Conservation (phyloP, 768 basidiomycete genomes). For the Scleroderma bovista region DNA sequence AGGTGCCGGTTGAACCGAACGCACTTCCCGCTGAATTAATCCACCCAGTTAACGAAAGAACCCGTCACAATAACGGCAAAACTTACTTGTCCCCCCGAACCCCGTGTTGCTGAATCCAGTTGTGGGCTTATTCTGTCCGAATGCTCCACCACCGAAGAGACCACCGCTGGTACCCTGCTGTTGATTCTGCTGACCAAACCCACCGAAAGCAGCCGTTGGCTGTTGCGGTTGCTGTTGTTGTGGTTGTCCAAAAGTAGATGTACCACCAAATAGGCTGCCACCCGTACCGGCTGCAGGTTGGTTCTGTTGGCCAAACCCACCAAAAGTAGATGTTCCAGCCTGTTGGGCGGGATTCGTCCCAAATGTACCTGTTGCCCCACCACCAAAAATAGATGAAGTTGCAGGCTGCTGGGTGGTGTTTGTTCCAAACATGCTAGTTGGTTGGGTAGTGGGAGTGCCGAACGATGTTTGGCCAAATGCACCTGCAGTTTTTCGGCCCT, state of each 20-base stretch:
- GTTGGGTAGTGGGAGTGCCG: constrained; percentile 20
- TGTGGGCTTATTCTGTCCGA: constrained; percentile 29
- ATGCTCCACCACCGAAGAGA: constrained; percentile 27
- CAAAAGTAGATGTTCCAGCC: constrained; percentile 24
- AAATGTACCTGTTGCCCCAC: constrained; percentile 16
- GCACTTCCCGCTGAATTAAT: constrained; percentile 11
- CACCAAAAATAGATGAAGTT: constrained; percentile 27
- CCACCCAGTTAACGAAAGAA: constrained; percentile 2
- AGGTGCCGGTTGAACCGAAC: constrained; percentile 18
- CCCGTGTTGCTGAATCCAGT: constrained; percentile 22
- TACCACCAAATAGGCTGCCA: constrained; percentile 40
- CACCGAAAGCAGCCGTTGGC: constrained; percentile 36
- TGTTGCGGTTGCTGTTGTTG: constrained; percentile 29
- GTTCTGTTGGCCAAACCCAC: constrained; percentile 32
- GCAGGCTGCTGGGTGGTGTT: constrained; percentile 24
- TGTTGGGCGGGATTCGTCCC: constrained; percentile 19
- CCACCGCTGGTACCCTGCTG: constrained; percentile 28
- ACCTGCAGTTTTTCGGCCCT: constrained; percentile 65
- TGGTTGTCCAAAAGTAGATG: constrained; percentile 36
- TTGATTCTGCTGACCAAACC: constrained; percentile 47
- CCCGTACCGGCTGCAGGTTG: constrained; percentile 31
- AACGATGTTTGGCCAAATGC: constrained; percentile 50
- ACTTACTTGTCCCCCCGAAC: constrained; percentile 20
- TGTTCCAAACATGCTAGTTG: constrained; percentile 23
- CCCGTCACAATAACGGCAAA: background rate